Evolutionary conservation across 2,329 filamentous ascomycete genomes (phyloP), one percentile per base, ranked within the genome.

Genomic region (Alternaria burnsii): DNA sequence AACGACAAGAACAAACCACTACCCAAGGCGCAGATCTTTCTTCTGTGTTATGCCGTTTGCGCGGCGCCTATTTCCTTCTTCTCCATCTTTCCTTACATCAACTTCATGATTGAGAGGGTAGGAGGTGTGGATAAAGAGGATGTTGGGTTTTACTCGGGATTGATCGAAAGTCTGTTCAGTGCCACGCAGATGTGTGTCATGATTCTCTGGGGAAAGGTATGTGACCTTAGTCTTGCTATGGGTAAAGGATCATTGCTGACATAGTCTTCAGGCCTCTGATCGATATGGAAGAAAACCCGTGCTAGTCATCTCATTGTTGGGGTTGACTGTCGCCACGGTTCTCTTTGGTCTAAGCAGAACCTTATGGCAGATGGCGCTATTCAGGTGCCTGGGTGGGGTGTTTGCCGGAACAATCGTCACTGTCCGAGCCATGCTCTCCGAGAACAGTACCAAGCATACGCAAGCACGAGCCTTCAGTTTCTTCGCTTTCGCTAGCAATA

Each of bases 1-100:
- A 62, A 70, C 10, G 65, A 76, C 3, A 68, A 73, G 28, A 63
- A 75, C 34, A 60, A 57, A 22, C 73, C 73, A 16, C 50, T 78
- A n/a, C 74, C 74, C 1, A 61, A 62, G 28, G 14, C 38, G 1
- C 92, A 94, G 75, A 88, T 95, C 53, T 76, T 90, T 32, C 77
- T 91, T 11, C 86, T 95, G 12, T 94, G 91, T 81, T 91, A 88
- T 73, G 88, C 89, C 2, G 87, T 91, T 6, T 73, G 91, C 26
- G 82, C 92, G 44, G 92, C 94, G 71, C 91, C 92, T 1, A 85
- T 94, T 41, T 90, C 91, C n/a, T 94, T 92, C 81, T 94, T 94
- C 81, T 88, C 85, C 74, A 92, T 94, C 75, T 91, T 94, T 70
- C 90, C 91, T 1, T 94, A 91, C 78, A 86, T 95, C 77, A 92